Percentiles rank a stretch among this genome's conserved stretches.
phyloP scores from a whole-genome alignment of 2,329 filamentous ascomycete species.

The Byssoonygena ceratinophila region DNA sequence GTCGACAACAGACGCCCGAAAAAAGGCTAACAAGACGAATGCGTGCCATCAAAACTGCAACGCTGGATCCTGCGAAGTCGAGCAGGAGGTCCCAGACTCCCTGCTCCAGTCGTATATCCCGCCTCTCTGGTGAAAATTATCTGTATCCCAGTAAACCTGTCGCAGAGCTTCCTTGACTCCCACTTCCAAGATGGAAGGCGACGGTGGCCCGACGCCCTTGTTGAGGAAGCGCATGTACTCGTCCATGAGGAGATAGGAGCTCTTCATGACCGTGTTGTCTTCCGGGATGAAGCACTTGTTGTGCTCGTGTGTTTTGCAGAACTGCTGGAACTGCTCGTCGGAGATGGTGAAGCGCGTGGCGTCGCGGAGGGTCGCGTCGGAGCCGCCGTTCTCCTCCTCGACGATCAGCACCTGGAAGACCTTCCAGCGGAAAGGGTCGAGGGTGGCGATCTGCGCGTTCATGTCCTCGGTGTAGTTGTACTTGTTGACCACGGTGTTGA shows the following conservation, averaged over 20 bases:
- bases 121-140: conserved; percentile 36
- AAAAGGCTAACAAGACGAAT: neutral
- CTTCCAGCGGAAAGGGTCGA: conserved; percentile 46
- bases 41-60: neutral
- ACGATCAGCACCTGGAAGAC: conserved; percentile 45
- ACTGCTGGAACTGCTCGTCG: conserved; percentile 37
- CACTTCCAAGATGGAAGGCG: conserved; percentile 35
- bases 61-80: neutral
- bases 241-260: conserved; percentile 43
- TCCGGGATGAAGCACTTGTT: conserved; percentile 38
- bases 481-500: conserved; percentile 45
- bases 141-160: conserved; percentile 38
- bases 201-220: conserved; percentile 25
- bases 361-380: conserved; percentile 28
- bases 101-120: conserved; percentile 41
- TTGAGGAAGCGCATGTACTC: conserved; percentile 44
- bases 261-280: conserved; percentile 41
- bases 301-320: conserved; percentile 28
- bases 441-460: conserved; percentile 28
- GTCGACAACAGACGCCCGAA: no score
- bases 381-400: conserved; percentile 38
- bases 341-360: conserved; percentile 34
- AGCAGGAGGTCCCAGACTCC: conserved; percentile 1
- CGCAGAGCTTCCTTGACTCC: conserved; percentile 39
- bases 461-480: conserved; percentile 44